A percentile compares a stretch with the other conserved stretches of the same genome.
These are phyloP conservation scores for Myxozyma neotropica DNA, from an alignment of 805 yeast species.

Conservation along the genomic window DNA sequence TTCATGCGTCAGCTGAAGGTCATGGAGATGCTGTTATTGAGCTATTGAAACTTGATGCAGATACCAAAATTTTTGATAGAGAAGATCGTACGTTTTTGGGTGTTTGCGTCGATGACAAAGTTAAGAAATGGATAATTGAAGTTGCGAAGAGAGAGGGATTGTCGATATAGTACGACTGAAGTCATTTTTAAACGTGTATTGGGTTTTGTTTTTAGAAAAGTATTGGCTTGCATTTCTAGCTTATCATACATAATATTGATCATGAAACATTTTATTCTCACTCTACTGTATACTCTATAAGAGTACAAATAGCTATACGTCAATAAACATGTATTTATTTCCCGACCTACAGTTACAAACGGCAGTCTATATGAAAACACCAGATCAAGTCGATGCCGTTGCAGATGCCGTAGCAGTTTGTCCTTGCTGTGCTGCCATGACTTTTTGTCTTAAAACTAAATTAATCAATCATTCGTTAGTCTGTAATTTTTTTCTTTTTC, in stretches of 20 bases:
- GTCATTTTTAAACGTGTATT: too few species aligned
- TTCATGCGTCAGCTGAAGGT: conserved; percentile 90
- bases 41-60: conserved; percentile 70
- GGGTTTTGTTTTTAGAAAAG: too few species aligned
- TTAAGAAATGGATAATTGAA: conserved; percentile 42
- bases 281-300: too few species aligned
- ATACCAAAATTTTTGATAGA: conserved; percentile 48
- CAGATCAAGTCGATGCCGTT: not conserved
- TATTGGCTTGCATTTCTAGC: too few species aligned
- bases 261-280: too few species aligned
- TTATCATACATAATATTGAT: too few species aligned
- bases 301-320: too few species aligned
- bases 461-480: not conserved
- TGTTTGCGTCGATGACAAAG: conserved; percentile 59
- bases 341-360: too few species aligned
- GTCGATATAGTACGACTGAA: not conserved
- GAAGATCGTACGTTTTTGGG: conserved; percentile 60
- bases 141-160: conserved; percentile 23
- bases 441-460: conserved; percentile 30
- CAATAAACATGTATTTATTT: too few species aligned
- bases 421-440: conserved; percentile 27
- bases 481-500: too few species aligned
- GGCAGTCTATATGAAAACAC: too few species aligned
- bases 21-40: conserved; percentile 71
- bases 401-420: conserved; percentile 15